A percentile compares a stretch with the other conserved stretches of the same genome.
Evolutionary conservation across 2,329 filamentous ascomycete species (phyloP).

Genomic region (Lecanosticta acicola): DNA sequence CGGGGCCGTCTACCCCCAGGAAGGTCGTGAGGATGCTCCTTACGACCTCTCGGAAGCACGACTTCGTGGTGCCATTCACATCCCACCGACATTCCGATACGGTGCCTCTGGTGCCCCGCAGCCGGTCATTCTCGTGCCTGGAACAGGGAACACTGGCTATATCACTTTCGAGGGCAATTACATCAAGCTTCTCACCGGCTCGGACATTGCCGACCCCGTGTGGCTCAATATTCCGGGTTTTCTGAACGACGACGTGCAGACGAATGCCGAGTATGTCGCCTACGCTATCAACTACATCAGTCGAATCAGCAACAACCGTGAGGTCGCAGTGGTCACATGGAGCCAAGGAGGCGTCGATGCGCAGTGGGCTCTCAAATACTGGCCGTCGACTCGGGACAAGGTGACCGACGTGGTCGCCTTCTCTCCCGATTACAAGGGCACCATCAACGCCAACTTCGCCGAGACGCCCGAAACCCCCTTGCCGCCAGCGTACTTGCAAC

Average conservation of each 20-base stretch:
- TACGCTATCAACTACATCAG: constrained; percentile 54
- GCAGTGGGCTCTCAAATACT: constrained; percentile 55
- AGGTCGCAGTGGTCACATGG: constrained; percentile 46
- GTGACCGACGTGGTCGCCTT: constrained; percentile 48
- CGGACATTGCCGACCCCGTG: constrained; percentile 45
- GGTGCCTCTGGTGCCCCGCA: constrained; percentile 34
- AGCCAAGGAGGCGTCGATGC: constrained; percentile 50
- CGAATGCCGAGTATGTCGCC: constrained; percentile 50
- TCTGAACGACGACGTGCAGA: constrained; percentile 45
- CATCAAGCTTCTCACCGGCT: constrained; percentile 42
- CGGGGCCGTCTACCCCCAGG: constrained; percentile 34
- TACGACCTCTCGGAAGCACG: constrained; percentile 44
- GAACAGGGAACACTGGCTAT: constrained; percentile 47
- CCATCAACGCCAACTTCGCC: constrained; percentile 33
- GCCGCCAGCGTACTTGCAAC: constrained; percentile 44
- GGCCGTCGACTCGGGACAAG: constrained; percentile 44
- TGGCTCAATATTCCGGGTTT: constrained; percentile 51
- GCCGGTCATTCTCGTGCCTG: constrained; percentile 50
- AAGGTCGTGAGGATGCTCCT: constrained; percentile 39
- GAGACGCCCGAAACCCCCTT: constrained; percentile 42
- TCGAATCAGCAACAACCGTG: constrained; percentile 33
- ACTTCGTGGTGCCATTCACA: constrained; percentile 48
- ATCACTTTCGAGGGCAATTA: constrained; percentile 44
- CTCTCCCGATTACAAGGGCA: constrained; percentile 49
- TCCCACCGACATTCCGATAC: constrained; percentile 45